Evolutionary conservation across 108 stramenopile genomes (phyloP).

Genomic region (Skeletonema grethae): DNA sequence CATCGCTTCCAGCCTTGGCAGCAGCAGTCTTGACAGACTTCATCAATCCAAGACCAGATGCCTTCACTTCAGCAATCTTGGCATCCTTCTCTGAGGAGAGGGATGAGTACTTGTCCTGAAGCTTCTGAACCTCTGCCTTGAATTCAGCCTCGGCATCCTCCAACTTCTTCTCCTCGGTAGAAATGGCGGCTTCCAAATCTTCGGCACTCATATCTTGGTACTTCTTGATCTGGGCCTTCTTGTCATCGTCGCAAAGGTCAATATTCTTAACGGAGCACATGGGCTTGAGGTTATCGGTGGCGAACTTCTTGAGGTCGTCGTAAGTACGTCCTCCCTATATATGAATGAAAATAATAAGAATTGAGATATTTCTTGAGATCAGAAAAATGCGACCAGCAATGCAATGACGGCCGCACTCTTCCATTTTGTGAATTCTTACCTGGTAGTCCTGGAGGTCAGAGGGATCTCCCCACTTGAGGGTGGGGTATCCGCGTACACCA

Average conservation of each 20-base stretch:
- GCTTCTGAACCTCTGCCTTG: conserved; percentile 60
- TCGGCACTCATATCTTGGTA: conserved; percentile 39
- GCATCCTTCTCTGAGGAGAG: conserved; percentile 73
- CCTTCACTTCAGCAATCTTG: conserved; percentile 76
- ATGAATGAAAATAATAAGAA: neutral
- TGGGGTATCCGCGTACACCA: conserved; percentile 84
- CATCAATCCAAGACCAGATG: conserved; percentile 84
- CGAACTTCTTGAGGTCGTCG: conserved; percentile 66
- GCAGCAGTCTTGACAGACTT: conserved; percentile 72
- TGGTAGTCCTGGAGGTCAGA: conserved; percentile 64
- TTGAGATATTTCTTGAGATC: neutral
- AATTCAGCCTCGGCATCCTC: conserved; percentile 61
- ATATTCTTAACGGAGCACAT: conserved; percentile 65
- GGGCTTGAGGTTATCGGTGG: conserved; percentile 74
- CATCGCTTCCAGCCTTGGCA: conserved; percentile 52
- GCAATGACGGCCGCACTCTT: neutral
- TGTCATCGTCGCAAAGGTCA: conserved; percentile 74
- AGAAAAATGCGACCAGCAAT: too few relatives aligned
- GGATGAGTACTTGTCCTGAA: conserved; percentile 66
- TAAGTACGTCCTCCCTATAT: conserved; percentile 68
- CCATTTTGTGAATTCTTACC: neutral
- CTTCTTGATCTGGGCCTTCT: conserved; percentile 54
- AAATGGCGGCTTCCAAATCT: conserved; percentile 52
- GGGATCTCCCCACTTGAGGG: conserved; percentile 81
- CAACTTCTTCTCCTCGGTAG: conserved; percentile 63